Base-by-base conservation (phyloP, 805 yeast genomes). In the Metschnikowia proteae region DNA sequence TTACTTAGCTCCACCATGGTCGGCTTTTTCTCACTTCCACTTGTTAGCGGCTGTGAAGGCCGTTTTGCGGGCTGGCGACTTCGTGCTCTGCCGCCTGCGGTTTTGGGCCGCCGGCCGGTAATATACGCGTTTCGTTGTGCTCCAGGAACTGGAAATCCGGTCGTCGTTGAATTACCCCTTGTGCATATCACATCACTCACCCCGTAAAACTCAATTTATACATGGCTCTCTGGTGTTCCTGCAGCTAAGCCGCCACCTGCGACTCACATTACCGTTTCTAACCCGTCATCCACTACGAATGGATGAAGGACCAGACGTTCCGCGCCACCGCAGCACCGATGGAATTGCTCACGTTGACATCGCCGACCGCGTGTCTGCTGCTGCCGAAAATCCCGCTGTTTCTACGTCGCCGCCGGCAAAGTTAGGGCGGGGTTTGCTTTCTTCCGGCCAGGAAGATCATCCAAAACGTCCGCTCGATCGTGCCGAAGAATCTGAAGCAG, bases 301-400 rank as follows among this genome's bases (percentile, higher is more conserved):
- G 39, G 39, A 37, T 37, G 39, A 37, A 37, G 39, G 39, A 26
- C 39, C 29, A n/a, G 39, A 17, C 11, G n/a, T 29, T 37, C 39
- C 39, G 39, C 39, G 22, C 28, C 39, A 7, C 22, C 8, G n/a
- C 13, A 37, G 39, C 30, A 26, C 39, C 29, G 17, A 17, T 37
- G n/a, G 10, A 26, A 26, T 7, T 6, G 39, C 22, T 11, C 4
- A 29, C 3, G n/a, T 25, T 8, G 29, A 26, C 4, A 11, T 17
- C 17, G 25, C 30, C 29, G 23, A 22, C 29, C n/a, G 17, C 7
- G 11, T 10, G 11, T 25, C 25, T 37, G 30, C 25, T 17, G 39
- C n/a, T 13, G 7, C 30, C 26, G 30, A 11, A 26, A 37, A n/a
- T 6, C 22, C 10, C 5, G 39, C 29, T 37, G 29, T 8, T 37